Base-by-base conservation (phyloP, 192 early-diverging fungal genomes). In the Diversispora epigaea region DNA sequence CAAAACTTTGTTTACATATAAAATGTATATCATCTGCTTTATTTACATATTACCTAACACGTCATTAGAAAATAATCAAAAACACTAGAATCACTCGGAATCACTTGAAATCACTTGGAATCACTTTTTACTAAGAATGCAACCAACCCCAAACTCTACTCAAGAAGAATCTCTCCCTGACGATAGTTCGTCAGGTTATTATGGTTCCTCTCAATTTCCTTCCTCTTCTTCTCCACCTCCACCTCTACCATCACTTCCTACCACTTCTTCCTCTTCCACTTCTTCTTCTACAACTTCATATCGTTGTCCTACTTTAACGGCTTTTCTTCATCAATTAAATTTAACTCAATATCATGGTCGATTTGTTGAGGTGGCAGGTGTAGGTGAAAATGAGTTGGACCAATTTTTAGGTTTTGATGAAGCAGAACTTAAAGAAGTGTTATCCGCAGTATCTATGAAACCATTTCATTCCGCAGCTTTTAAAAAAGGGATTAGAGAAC, bases 391-490 rank as follows among this genome's bases (percentile, higher is more conserved):
- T 46, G 82, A 82, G 19, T 66, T 88, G 44, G 79, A 78, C 12
- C 81, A 83, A 43, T 77, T 88, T 15, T 54, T 88, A 12, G 78
- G 79, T 4, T 81, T 88, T 73, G 84, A 83, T 47, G 86, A 88
- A 6, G 77, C 79, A n/a, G 86, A 86, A 25, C 61, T 88, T 55
- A 81, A 77, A 70, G 84, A 82, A 68, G 77, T 88, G 22, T 67
- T 84, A 47, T 65, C 77, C 7, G 79, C 78, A 11, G 76, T 88
- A 3, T 73, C 77, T 0, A 85, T 88, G 84, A 77, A 82, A 25
- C 85, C 85, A 21, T 86, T 88, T 65, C 86, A 88, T 79, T 80
- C 78, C 1, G 73, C 80, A n/a, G 80, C 80, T 15, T 85, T 88
- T 54, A 81, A 82, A 64, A 81, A 74, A n/a, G 79, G 79, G 7